Base-by-base conservation (phyloP, 1,139 yeast species). In the Candida tetrigidarum region DNA sequence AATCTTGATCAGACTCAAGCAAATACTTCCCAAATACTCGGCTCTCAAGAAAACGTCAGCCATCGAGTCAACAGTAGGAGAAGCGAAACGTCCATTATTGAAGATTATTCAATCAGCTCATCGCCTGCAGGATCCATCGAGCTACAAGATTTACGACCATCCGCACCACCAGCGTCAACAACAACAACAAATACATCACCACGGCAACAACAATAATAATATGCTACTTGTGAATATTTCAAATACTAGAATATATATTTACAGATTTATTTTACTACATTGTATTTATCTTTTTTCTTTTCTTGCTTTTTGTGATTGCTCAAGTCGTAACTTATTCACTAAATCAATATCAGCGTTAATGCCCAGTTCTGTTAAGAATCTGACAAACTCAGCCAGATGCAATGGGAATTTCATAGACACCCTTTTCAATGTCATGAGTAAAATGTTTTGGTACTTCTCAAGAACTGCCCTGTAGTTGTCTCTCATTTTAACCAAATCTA, bases 401-500 rank as follows among this genome's bases (percentile, higher is more conserved):
- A 49, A 40, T 11, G 39, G 27, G 23, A 45, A 37, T 7, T 27
- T 36, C 11, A 42, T 35, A 4, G 40, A 29, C 2, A 46, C 39
- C 27, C 41, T 43, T 19, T 27, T 39, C 33, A 53, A 45, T 12
- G 43, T 44, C 12, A 36, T 30, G 16, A 41, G 39, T 15, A 48
- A 30, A 41, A 55, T 44, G 46, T 48, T 5, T 39, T 51, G 54
- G 30, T 42, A 51, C 40, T 57, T 59, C 2, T 44, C 41, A 3
- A 63, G 48, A 2, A 62, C 37, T 3, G 43, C 43, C 1, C 40
- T 33, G 8, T 27, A 25, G 8, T 37, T 20, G 2, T 44, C 50
- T 12, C 28, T 14, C 11, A 38, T 23, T 16, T 36, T 42, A 48
- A 47, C 52, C 30, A 66, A 55, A 22, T 52, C 55, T 3, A 71